Evolutionary conservation across 441 rosid species (phyloP), one percentile per base, ranked within the genome.

Genomic region (Melastoma candidum): DNA sequence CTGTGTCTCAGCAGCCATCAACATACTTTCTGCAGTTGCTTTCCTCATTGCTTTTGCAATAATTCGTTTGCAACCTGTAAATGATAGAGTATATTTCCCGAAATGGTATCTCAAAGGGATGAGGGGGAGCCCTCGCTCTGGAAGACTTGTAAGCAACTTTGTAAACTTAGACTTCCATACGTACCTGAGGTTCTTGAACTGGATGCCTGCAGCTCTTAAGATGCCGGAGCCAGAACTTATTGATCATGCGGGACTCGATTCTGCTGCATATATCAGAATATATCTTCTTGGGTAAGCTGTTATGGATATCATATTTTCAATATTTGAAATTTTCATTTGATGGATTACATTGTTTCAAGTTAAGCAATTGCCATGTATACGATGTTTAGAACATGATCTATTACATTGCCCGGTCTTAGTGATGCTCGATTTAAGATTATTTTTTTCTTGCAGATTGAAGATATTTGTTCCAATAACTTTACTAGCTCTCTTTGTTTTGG

Each of bases 181-280:
- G 2, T 86, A 86, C 59, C 27, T 79, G 2, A 63, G 76, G 46
- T 83, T 86, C 74, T 68, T 83, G 79, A 86, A 81, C 67, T 86
- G 95, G 95, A 83, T 83, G 89, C 95, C 89, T 10, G 89, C 89
- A 11, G 95, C 95, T 47, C 59, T 83, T 22, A 71, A 58, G 47
- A 83, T 86, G 87, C 95, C 95, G 0, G 87, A 86, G 64, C 95
- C 68, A 0, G 95, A 86, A 68, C 92, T 86, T 32, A 76, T 86
- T 58, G 76, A 83, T 4, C 95, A 86, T 59, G 92, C 95, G 1
- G 95, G 95, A 2, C 80, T 86, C 44, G 95, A 86, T 62, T 83
- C 95, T 53, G 82, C 78, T 5, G 89, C 78, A 12, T 86, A 81
- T 68, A 77, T 86, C 59, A 76, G 92, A 67, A 86, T 86, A 70